phyloP scores from a whole-genome alignment of 768 basidiomycete genomes.

The Pleurotus citrinopileatus region DNA sequence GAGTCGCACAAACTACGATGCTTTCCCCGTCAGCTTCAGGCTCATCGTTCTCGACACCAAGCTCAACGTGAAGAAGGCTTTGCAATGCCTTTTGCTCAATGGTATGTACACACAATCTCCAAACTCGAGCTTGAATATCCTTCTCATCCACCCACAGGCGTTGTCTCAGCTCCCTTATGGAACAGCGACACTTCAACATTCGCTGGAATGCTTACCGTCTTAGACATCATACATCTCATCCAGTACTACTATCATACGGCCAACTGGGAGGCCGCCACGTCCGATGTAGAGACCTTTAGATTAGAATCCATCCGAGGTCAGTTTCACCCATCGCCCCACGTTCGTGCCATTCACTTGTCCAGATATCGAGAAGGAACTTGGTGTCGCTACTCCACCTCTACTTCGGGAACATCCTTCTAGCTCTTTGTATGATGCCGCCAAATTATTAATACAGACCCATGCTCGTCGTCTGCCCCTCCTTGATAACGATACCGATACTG shows the following conservation, averaged over 20 bases:
- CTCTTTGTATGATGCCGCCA: slow-evolving; percentile 87
- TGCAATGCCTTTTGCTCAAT: slow-evolving; percentile 84
- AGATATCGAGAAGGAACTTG: slow-evolving; percentile 94
- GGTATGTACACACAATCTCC: slow-evolving; percentile 35
- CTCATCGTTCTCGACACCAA: slow-evolving; percentile 96
- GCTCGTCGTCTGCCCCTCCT: slow-evolving; percentile 93
- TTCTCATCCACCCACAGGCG: slow-evolving; percentile 51
- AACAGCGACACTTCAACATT: slow-evolving; percentile 92
- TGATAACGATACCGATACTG: slow-evolving; percentile 90
- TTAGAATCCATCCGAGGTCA: slow-evolving; percentile 86
- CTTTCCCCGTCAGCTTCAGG: slow-evolving; percentile 95
- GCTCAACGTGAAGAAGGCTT: slow-evolving; percentile 92
- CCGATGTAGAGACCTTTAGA: slow-evolving; percentile 90
- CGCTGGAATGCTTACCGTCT: slow-evolving; percentile 98
- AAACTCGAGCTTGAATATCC: slow-evolving; percentile 6
- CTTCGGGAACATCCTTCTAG: slow-evolving; percentile 85
- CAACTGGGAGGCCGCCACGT: slow-evolving; percentile 78
- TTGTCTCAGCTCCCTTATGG: slow-evolving; percentile 97
- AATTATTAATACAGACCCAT: slow-evolving; percentile 90
- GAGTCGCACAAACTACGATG: slow-evolving; percentile 88
- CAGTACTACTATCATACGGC: slow-evolving; percentile 96
- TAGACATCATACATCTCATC: slow-evolving; percentile 98
- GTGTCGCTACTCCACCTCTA: slow-evolving; percentile 89
- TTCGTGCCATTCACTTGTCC: slow-evolving; percentile 12
- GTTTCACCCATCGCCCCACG: slow-evolving; percentile 22